A percentile compares a stretch with the other conserved stretches of the same genome.
Conservation (phyloP, 2,329 filamentous ascomycete genomes). For the Bretziella fagacearum region DNA sequence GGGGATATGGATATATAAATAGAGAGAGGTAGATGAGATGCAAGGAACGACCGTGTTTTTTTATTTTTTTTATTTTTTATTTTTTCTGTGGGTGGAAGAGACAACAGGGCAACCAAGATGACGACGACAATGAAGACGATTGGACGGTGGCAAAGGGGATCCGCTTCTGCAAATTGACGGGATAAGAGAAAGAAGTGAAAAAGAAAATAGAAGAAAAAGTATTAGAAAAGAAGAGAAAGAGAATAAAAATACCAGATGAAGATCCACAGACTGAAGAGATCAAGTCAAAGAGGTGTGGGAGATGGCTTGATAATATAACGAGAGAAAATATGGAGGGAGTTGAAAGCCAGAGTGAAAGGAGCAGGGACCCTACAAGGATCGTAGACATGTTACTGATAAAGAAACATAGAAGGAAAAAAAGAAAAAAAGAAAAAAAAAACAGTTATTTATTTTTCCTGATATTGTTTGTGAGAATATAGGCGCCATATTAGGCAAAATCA, state of each 20-base stretch:
- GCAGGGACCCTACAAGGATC: neutral
- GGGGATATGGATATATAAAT: too few relatives aligned
- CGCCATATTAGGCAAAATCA: too few relatives aligned
- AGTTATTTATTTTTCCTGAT: neutral
- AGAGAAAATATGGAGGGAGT: neutral
- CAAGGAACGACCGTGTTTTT: neutral
- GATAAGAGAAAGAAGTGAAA: neutral
- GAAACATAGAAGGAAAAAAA: neutral
- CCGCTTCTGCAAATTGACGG: neutral
- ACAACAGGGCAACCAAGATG: neutral
- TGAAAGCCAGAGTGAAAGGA: neutral
- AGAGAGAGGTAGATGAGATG: neutral
- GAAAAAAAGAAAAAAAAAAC: neutral
- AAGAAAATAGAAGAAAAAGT: neutral
- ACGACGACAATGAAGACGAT: neutral
- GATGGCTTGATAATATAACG: conserved; percentile 6
- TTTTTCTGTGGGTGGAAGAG: neutral
- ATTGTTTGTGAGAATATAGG: neutral
- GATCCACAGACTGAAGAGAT: neutral
- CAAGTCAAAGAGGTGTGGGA: neutral
- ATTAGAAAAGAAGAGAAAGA: neutral
- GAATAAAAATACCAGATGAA: neutral
- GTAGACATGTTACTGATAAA: neutral
- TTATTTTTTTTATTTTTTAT: neutral
- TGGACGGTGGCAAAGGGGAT: neutral